Evolutionary conservation across 768 basidiomycete genomes (phyloP).

Genomic region (Rhizopogon vinicolor): DNA sequence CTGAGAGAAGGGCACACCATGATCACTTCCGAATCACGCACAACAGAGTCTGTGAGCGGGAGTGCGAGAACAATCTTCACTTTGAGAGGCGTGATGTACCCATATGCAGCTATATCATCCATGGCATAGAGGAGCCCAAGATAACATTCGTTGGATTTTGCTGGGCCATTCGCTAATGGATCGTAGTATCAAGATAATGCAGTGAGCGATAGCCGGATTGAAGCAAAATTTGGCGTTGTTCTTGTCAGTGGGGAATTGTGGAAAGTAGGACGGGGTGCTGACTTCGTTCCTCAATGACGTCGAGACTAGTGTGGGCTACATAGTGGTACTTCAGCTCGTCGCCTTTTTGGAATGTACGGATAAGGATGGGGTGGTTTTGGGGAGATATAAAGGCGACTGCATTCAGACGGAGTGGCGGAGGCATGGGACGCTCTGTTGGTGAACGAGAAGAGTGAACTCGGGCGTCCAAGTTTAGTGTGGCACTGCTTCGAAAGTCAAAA

Average conservation of each 20-base stretch:
- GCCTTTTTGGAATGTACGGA: constrained; percentile 63
- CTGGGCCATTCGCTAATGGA: constrained; percentile 30
- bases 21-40: constrained; percentile 75
- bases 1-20: constrained; percentile 42
- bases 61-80: constrained; percentile 83
- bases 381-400: constrained; percentile 85
- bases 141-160: constrained; percentile 73
- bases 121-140: constrained; percentile 84
- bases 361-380: constrained; percentile 73
- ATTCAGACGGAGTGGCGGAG: constrained; percentile 64
- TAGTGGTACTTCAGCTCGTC: constrained; percentile 84
- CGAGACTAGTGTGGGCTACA: constrained; percentile 84
- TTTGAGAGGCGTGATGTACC: constrained; percentile 84
- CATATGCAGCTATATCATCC: constrained; percentile 91
- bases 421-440: constrained; percentile 36
- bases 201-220: not conserved
- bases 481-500: no score
- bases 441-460: no score
- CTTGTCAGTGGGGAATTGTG: not conserved
- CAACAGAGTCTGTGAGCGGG: constrained; percentile 74
- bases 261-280: constrained; percentile 23
- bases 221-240: not conserved
- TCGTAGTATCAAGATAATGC: no score
- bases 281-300: constrained; percentile 92
- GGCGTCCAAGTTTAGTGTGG: no score